phyloP scores from a whole-genome alignment of 1,284 basidiomycete genomes.

The Melampsora larici-populina region DNA sequence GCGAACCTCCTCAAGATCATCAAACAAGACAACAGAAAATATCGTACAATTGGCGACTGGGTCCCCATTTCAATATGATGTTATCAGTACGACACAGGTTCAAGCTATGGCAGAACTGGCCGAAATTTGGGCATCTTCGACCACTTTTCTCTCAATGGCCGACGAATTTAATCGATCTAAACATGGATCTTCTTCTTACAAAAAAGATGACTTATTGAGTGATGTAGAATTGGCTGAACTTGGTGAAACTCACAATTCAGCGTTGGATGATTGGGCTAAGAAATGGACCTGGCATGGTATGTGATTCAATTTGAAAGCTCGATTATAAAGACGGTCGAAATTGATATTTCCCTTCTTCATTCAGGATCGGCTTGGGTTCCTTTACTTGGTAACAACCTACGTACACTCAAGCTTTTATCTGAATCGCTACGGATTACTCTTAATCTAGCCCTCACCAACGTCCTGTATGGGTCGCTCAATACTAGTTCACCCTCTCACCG shows the following conservation, averaged over 20 bases:
- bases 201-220: neutral
- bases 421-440: slow-evolving; percentile 37
- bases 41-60: slow-evolving; percentile 35
- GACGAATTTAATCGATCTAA: slow-evolving; percentile 24
- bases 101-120: slow-evolving; percentile 35
- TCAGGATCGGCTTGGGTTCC: slow-evolving; percentile 39
- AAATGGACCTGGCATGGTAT: slow-evolving; percentile 44
- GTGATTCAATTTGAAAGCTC: neutral
- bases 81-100: slow-evolving; percentile 36
- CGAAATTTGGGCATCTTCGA: slow-evolving; percentile 24
- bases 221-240: slow-evolving; percentile 22
- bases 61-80: slow-evolving; percentile 40
- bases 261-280: slow-evolving; percentile 36
- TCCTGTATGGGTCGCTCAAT: slow-evolving; percentile 12
- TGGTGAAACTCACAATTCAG: slow-evolving; percentile 33
- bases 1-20: neutral
- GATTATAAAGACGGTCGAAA: neutral
- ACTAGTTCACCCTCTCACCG: neutral
- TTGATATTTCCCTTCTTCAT: neutral
- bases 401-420: slow-evolving; percentile 27
- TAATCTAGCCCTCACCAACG: slow-evolving; percentile 38
- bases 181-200: too few relatives aligned
- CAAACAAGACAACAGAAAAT: neutral
- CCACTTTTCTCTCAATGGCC: slow-evolving; percentile 12
- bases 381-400: slow-evolving; percentile 27